phyloP scores from a whole-genome alignment of 1,284 basidiomycete genomes.

The Ustilago tritici region DNA sequence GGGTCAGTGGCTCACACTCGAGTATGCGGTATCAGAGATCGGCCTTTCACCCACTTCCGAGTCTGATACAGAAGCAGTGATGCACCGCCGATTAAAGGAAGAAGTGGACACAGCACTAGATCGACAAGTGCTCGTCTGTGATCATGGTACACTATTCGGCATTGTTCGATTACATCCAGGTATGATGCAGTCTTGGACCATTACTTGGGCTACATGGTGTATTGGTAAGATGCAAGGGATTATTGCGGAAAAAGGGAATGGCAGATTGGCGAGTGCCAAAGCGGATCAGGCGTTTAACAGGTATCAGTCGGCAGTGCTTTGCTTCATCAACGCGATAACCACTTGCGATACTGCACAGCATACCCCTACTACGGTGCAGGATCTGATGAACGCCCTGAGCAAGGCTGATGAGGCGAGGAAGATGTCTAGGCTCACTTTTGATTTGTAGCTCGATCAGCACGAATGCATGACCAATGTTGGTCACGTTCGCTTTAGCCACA shows the following conservation, averaged over 20 bases:
- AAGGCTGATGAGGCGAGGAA: slow-evolving; percentile 24
- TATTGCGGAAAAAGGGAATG: slow-evolving; percentile 12
- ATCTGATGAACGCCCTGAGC: slow-evolving; percentile 19
- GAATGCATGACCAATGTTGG: background rate
- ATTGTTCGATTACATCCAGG: slow-evolving; percentile 37
- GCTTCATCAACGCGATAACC: slow-evolving; percentile 35
- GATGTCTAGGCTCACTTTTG: slow-evolving; percentile 17
- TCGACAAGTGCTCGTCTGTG: slow-evolving; percentile 38
- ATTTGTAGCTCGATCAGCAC: background rate
- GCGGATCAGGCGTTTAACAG: slow-evolving; percentile 30
- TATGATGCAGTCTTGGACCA: slow-evolving; percentile 46
- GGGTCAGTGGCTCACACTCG: slow-evolving; percentile 29
- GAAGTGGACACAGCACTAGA: slow-evolving; percentile 29
- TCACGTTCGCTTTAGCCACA: background rate
- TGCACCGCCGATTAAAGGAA: slow-evolving; percentile 8
- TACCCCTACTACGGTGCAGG: slow-evolving; percentile 32
- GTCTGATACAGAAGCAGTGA: background rate
- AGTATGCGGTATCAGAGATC: slow-evolving; percentile 31
- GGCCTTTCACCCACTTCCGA: slow-evolving; percentile 12
- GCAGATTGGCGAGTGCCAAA: slow-evolving; percentile 32
- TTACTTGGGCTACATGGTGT: slow-evolving; percentile 35
- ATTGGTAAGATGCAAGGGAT: slow-evolving; percentile 26
- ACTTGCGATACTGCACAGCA: slow-evolving; percentile 29
- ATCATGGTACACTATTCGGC: slow-evolving; percentile 39
- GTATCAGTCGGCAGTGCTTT: slow-evolving; percentile 35